A percentile compares a stretch with the other conserved stretches of the same genome.
These are phyloP conservation scores for Daucus carota DNA, from an alignment of 129 eudicot genomes.

Conservation along the genomic window DNA sequence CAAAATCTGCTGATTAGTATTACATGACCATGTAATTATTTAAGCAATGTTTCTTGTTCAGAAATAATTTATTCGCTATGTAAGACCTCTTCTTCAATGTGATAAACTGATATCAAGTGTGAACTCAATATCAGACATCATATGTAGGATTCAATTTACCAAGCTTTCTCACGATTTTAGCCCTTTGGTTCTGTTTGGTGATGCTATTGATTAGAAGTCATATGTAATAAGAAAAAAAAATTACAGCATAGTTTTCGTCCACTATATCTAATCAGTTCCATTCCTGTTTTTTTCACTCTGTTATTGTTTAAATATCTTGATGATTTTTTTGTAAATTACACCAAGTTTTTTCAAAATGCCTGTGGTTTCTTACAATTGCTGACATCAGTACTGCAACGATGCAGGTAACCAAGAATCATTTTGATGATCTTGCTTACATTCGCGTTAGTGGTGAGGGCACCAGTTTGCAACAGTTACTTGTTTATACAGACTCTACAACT, in stretches of 20 bases:
- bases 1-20: too few relatives aligned
- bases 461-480: constrained; percentile 39
- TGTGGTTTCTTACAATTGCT: neutral
- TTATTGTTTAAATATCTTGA: neutral
- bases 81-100: too few relatives aligned
- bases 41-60: too few relatives aligned
- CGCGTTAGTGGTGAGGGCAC: constrained; percentile 40
- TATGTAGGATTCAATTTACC: neutral
- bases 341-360: neutral
- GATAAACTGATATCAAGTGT: neutral
- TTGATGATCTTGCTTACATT: constrained; percentile 61
- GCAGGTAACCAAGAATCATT: constrained; percentile 67
- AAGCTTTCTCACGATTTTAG: neutral
- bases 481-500: constrained; percentile 49
- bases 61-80: too few relatives aligned
- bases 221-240: neutral
- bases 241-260: too few relatives aligned
- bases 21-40: too few relatives aligned
- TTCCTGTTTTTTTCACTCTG: neutral
- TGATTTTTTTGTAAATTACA: neutral
- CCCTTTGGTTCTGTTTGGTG: neutral
- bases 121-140: neutral
- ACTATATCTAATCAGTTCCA: neutral
- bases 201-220: neutral
- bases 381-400: constrained; percentile 16